These are phyloP conservation scores for Fragaria ananassa DNA, from an alignment of 306 rosid genomes.

Conservation along the genomic window DNA sequence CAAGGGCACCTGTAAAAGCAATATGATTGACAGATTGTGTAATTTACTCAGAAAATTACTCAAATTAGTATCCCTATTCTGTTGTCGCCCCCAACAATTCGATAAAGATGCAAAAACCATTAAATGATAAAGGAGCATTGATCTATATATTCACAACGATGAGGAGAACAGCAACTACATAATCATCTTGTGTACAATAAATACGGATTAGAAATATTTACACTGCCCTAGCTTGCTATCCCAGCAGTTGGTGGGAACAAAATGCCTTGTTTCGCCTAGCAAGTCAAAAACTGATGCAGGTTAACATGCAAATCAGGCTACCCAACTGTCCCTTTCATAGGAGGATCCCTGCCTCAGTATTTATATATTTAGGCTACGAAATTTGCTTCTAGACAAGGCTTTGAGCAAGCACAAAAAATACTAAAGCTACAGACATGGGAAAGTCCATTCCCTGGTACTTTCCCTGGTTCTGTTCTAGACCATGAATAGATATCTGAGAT, in stretches of 20 bases:
- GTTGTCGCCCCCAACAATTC: not conserved
- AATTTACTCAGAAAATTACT: slow-evolving; percentile 21
- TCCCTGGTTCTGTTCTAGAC: slow-evolving; percentile 39
- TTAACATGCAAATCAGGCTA: slow-evolving; percentile 17
- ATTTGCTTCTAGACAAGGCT: slow-evolving; percentile 15
- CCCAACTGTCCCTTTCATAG: not conserved
- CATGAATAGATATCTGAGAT: slow-evolving; percentile 91
- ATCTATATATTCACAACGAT: not conserved
- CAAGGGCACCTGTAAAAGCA: slow-evolving; percentile 28
- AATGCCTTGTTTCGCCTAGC: slow-evolving; percentile 25
- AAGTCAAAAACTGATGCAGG: slow-evolving; percentile 13
- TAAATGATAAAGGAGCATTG: not conserved
- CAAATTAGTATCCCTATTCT: slow-evolving; percentile 10
- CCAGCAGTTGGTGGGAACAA: slow-evolving; percentile 30
- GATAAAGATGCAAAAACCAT: not conserved
- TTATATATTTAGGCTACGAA: not conserved
- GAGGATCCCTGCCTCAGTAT: slow-evolving; percentile 8
- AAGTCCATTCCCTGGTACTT: not conserved
- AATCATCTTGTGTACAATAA: not conserved
- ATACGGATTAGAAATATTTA: slow-evolving; percentile 24
- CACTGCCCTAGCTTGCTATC: slow-evolving; percentile 17
- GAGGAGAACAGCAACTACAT: not conserved
- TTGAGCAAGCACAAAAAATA: slow-evolving; percentile 10
- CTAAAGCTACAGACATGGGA: not conserved
- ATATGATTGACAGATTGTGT: slow-evolving; percentile 4